Evolutionary conservation across 2,329 filamentous ascomycete species (phyloP), one percentile per base, ranked within the genome.

Genomic region (Fusarium paranaense): DNA sequence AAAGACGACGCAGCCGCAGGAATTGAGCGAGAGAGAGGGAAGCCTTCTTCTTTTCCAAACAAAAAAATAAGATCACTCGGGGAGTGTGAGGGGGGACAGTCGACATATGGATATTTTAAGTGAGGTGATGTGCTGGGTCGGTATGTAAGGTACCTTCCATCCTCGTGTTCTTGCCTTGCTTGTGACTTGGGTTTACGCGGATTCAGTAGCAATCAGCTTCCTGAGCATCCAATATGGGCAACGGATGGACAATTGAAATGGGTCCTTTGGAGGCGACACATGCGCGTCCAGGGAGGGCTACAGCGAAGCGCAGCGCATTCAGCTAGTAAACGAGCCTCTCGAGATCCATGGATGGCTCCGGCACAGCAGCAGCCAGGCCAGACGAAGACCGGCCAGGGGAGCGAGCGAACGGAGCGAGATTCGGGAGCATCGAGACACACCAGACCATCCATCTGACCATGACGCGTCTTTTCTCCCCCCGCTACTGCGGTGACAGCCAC

Each of bases 381-480:
- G 40, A 38, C 38, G 38, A 61, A 25, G 45, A 50, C 10, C 45
- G 25, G 45, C 45, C 45, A 50, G 45, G 45, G 42, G 42, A 50
- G 45, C 45, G 27, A 50, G 27, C 14, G 35, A 37, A 37, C 35
- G 35, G 14, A 37, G 6, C 16, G 27, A 56, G 56, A 62, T 37
- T 65, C 27, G 62, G 74, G 65, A 74, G 61, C 61, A 66, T 76
- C 69, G 61, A 76, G 73, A 75, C 63, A 73, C 69, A 74, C 47
- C 62, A 33, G 50, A 71, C 54, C 54, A 58, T 25, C 63, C 71
- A 65, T 69, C 71, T 62, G 68, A 77, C 60, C 76, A 78, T 78
- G 77, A 78, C 77, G 77, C 77, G 77, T 78, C 76, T 67, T 71
- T 76, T 69, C 64, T 68, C 25, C 63, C 66, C 62, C 65, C 64